Conservation (phyloP, 306 rosid genomes). For the Datisca glomerata region DNA sequence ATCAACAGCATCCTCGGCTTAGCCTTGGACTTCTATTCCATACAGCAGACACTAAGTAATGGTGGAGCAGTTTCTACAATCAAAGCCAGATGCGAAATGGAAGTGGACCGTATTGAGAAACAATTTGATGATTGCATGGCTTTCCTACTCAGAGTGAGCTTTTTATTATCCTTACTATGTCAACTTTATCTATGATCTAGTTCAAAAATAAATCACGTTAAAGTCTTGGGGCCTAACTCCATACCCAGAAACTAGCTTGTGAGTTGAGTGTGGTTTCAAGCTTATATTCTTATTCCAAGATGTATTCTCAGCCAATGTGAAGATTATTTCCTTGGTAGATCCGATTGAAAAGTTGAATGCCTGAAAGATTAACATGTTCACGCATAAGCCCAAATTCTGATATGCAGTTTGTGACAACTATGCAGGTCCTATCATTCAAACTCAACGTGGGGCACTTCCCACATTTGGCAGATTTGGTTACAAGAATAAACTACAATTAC, state of each 20-base stretch:
- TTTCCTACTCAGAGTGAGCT: conserved; percentile 79
- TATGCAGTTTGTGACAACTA: neutral
- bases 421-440: conserved; percentile 92
- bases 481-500: conserved; percentile 85
- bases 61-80: conserved; percentile 87
- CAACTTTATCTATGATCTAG: neutral
- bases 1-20: conserved; percentile 81
- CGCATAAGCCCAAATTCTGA: neutral
- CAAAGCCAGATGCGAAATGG: conserved; percentile 91
- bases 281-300: no score
- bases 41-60: conserved; percentile 64
- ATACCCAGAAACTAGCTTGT: no score
- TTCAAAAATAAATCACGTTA: no score
- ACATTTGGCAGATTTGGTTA: conserved; percentile 90
- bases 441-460: conserved; percentile 94
- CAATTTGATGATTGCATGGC: conserved; percentile 95
- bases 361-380: neutral
- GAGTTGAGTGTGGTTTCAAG: no score
- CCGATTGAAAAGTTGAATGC: conserved; percentile 7
- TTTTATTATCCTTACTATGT: conserved; percentile 6
- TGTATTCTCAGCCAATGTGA: neutral
- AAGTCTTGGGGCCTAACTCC: no score
- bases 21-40: conserved; percentile 78
- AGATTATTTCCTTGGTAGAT: no score
- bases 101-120: conserved; percentile 84